Conservation (phyloP, 129 eudicot genomes). For the Tagetes patula region DNA sequence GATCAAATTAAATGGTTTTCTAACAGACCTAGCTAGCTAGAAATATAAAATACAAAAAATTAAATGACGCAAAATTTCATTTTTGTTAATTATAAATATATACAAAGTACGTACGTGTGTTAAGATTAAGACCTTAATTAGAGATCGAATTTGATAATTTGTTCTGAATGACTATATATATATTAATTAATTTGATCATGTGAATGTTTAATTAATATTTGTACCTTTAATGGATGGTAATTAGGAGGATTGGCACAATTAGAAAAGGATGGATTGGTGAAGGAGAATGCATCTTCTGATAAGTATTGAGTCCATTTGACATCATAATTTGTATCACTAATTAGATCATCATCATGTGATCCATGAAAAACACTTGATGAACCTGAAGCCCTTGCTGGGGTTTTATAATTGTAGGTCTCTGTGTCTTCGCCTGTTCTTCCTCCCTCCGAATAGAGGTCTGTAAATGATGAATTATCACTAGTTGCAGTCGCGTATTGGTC, state of each 20-base stretch:
- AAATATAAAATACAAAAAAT: too few species aligned
- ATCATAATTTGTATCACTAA: slow-evolving; percentile 37
- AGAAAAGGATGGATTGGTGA: slow-evolving; percentile 51
- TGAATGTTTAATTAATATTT: neutral
- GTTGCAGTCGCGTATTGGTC: slow-evolving; percentile 36
- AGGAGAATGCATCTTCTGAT: slow-evolving; percentile 74
- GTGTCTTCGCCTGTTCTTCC: slow-evolving; percentile 36
- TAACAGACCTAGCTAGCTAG: too few species aligned
- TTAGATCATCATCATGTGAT: slow-evolving; percentile 22
- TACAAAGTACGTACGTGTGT: too few species aligned
- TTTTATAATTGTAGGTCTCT: slow-evolving; percentile 45
- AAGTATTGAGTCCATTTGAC: slow-evolving; percentile 83
- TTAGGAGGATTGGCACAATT: slow-evolving; percentile 35
- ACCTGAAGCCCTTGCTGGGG: slow-evolving; percentile 36
- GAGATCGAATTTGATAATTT: too few species aligned
- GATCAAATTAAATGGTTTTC: too few species aligned
- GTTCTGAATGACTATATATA: neutral
- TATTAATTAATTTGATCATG: too few species aligned
- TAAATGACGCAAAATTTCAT: too few species aligned
- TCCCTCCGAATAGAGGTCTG: slow-evolving; percentile 53
- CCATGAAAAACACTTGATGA: slow-evolving; percentile 39
- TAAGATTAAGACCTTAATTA: too few species aligned
- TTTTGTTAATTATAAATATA: too few species aligned
- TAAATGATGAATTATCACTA: slow-evolving; percentile 61
- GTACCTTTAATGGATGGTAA: slow-evolving; percentile 74